Conservation (phyloP, 1,284 basidiomycete genomes). For the Mycena sp. region DNA sequence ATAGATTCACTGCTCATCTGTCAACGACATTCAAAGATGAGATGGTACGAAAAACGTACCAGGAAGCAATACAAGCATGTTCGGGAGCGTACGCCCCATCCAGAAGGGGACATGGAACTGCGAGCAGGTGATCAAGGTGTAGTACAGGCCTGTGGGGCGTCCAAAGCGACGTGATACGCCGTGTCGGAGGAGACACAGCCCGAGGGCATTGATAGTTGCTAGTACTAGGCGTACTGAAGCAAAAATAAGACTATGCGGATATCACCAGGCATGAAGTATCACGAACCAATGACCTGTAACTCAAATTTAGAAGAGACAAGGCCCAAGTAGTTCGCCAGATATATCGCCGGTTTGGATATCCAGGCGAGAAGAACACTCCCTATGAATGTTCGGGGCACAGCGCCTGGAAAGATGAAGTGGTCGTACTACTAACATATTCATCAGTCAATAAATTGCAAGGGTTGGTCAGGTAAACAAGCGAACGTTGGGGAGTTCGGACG, state of each 20-base stretch:
- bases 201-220: conserved; percentile 71
- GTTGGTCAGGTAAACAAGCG: conserved; percentile 37
- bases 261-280: neutral
- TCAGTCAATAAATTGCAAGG: neutral
- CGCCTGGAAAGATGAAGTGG: conserved; percentile 89
- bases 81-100: conserved; percentile 92
- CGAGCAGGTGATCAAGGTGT: conserved; percentile 73
- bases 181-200: conserved; percentile 71
- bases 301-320: conserved; percentile 63
- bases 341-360: conserved; percentile 57
- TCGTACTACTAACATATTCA: conserved; percentile 73
- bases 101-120: conserved; percentile 96
- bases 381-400: conserved; percentile 90
- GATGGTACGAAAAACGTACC: conserved; percentile 55
- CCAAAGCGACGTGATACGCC: conserved; percentile 75
- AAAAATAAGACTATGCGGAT: conserved; percentile 34
- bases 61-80: conserved; percentile 89
- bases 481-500: conserved; percentile 58
- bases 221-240: conserved; percentile 81
- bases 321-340: conserved; percentile 50
- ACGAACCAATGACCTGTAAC: conserved; percentile 70
- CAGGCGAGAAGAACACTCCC: conserved; percentile 73
- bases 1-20: conserved; percentile 64
- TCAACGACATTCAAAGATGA: neutral
- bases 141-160: conserved; percentile 63